Evolutionary conservation across 495 filamentous ascomycete species (phyloP).

Genomic region (Penicillium angulare): DNA sequence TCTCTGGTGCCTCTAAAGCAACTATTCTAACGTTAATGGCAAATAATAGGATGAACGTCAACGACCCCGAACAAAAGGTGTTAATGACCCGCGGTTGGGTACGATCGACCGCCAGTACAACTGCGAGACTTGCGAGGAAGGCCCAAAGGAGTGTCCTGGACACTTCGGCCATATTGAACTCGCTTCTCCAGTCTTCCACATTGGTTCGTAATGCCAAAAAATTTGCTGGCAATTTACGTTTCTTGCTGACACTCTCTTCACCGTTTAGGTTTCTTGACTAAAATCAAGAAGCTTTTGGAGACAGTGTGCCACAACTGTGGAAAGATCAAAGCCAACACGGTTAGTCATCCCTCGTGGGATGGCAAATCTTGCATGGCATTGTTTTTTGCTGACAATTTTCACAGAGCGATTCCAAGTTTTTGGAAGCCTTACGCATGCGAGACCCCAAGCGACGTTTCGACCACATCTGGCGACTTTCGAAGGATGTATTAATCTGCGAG

Average conservation of each 20-base stretch:
- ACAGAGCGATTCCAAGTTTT: conserved; percentile 80
- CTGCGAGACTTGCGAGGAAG: conserved; percentile 92
- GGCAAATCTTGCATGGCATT: conserved; percentile 46
- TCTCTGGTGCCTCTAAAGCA: too few species aligned
- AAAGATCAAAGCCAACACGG: conserved; percentile 90
- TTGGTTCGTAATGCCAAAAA: conserved; percentile 47
- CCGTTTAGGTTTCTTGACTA: conserved; percentile 80
- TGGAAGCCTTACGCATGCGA: conserved; percentile 73
- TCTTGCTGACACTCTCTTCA: conserved; percentile 15
- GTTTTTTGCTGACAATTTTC: conserved; percentile 62
- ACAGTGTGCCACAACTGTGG: conserved; percentile 98
- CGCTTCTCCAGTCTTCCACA: conserved; percentile 88
- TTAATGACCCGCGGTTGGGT: conserved; percentile 92
- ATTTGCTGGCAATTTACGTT: background rate
- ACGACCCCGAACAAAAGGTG: conserved; percentile 79
- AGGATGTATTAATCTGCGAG: conserved; percentile 80
- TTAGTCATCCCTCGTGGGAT: conserved; percentile 69
- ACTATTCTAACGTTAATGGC: too few species aligned
- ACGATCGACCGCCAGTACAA: conserved; percentile 92
- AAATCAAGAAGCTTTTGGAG: conserved; percentile 97
- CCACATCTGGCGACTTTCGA: conserved; percentile 82
- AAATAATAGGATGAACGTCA: conserved; percentile 73
- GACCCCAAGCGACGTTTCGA: conserved; percentile 94
- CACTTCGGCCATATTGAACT: conserved; percentile 99
- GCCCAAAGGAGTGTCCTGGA: conserved; percentile 91